Evolutionary conservation across 2,329 filamentous ascomycete species (phyloP).

Genomic region (Biscogniauxia marginata): DNA sequence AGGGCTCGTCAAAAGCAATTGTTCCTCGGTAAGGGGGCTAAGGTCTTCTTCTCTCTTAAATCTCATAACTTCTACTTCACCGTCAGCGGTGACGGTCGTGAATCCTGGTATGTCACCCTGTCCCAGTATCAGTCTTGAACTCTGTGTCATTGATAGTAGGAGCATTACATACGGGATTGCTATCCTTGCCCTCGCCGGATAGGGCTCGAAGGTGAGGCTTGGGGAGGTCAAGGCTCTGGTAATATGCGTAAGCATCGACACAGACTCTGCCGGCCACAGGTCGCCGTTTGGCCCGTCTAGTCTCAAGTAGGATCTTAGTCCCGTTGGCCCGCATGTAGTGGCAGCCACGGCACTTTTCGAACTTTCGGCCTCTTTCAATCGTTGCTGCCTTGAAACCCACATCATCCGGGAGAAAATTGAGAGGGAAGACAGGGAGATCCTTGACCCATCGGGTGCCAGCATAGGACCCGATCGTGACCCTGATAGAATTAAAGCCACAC

Average conservation of each 20-base stretch:
- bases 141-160: conserved; percentile 5
- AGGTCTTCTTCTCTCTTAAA: conserved; percentile 25
- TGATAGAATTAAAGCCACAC: conserved; percentile 28
- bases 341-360: conserved; percentile 34
- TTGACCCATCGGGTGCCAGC: conserved; percentile 27
- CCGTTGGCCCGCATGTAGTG: conserved; percentile 31
- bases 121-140: conserved; percentile 7
- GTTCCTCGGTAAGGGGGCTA: conserved; percentile 31
- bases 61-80: conserved; percentile 9
- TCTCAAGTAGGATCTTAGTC: conserved; percentile 30
- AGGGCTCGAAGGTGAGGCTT: conserved; percentile 29
- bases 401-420: conserved; percentile 26
- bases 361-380: conserved; percentile 33
- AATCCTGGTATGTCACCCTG: conserved; percentile 8
- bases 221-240: conserved; percentile 29
- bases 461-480: conserved; percentile 27
- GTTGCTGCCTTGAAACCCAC: conserved; percentile 24
- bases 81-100: conserved; percentile 2
- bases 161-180: no score
- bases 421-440: conserved; percentile 30
- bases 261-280: conserved; percentile 32
- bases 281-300: conserved; percentile 21
- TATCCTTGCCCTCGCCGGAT: background rate
- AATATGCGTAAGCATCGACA: conserved; percentile 38
- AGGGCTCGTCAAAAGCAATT: conserved; percentile 35